Evolutionary conservation across 768 basidiomycete species (phyloP), one percentile per base, ranked within the genome.

Genomic region (Boletellus ananiceps): DNA sequence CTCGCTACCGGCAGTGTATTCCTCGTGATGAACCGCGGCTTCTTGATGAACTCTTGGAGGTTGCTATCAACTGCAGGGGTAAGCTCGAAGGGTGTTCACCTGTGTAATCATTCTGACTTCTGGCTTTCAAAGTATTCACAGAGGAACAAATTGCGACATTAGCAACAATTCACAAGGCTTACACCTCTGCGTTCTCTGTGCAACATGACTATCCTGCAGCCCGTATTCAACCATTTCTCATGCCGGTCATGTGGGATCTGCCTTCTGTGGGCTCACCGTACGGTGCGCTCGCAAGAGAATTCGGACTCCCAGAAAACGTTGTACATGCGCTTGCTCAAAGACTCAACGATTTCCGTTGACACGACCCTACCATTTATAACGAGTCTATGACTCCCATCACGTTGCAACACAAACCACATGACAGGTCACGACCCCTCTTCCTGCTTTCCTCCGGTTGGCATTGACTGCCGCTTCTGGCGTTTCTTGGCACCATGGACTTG

Each of bases 291-390:
- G 86, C 86, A 19, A 74, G 74, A 56, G 86, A 88, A 63, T 87
- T 87, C 52, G 86, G 86, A n/a, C 74, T 88, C 18, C 82, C 86
- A 46, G 71, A 85, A 29, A 74, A 81, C 37, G 62, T 87, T 23
- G 79, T 88, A 39, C 78, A 86, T 59, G 82, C 83, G 3, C 74
- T 87, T 39, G 81, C 78, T 35, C 81, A 84, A 52, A 75, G 84
- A 43, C 70, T 87, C 9, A 43, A 55, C 31, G 55, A 49, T 18
- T 54, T 68, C 35, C 56, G 35, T 52, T 66, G 52, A 66, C 13
- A 37, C 34, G 1, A 38, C 19, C 29, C 38, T 33, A 39, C 5
- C 16, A 33, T 21, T 43, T 16, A 15, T 16, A 31, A 16, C 18
- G 23, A 25, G 23, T 25, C 23, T 25, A 41, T 33, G 31, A 33